A percentile compares a stretch with the other conserved stretches of the same genome.
These are phyloP conservation scores for Tulasnella sp. DNA, from an alignment of 768 basidiomycete genomes.

Conservation along the genomic window DNA sequence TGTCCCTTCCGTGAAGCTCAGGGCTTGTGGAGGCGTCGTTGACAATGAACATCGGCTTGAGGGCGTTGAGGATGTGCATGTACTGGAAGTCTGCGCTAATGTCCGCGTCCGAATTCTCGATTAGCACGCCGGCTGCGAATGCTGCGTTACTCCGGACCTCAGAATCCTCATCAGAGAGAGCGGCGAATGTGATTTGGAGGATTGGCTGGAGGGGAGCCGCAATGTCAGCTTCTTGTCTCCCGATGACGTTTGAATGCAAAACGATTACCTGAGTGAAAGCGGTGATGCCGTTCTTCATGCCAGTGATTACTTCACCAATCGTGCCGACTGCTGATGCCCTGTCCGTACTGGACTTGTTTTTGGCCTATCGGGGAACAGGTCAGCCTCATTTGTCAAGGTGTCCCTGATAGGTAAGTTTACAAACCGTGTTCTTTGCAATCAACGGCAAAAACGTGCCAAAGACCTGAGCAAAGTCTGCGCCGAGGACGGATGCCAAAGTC, in stretches of 20 bases:
- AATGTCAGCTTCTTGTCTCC: neutral
- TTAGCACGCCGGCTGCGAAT: constrained; percentile 83
- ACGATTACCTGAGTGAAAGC: constrained; percentile 50
- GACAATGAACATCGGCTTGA: constrained; percentile 72
- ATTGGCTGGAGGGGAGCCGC: constrained; percentile 33
- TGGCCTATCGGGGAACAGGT: constrained; percentile 51
- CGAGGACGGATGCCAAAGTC: constrained; percentile 74
- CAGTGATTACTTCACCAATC: constrained; percentile 89
- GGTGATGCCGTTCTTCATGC: constrained; percentile 79
- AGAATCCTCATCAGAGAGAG: constrained; percentile 71
- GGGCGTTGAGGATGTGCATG: constrained; percentile 58
- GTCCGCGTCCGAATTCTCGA: constrained; percentile 76
- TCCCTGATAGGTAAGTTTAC: too few species aligned
- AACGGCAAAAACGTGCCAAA: constrained; percentile 83
- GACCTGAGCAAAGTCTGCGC: constrained; percentile 66
- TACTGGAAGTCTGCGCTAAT: constrained; percentile 58
- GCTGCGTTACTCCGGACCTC: constrained; percentile 96
- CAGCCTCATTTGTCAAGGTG: neutral
- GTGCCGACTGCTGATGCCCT: constrained; percentile 88
- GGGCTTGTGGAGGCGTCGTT: constrained; percentile 50
- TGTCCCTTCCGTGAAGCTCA: constrained; percentile 80
- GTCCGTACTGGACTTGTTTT: constrained; percentile 78
- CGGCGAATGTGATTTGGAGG: constrained; percentile 72
- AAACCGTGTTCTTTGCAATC: constrained; percentile 58
- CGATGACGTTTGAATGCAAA: too few species aligned